Percentiles rank a stretch among this genome's conserved stretches.
These are phyloP conservation scores for Penicillium sp. DNA, from an alignment of 2,329 filamentous ascomycete genomes.

Conservation along the genomic window DNA sequence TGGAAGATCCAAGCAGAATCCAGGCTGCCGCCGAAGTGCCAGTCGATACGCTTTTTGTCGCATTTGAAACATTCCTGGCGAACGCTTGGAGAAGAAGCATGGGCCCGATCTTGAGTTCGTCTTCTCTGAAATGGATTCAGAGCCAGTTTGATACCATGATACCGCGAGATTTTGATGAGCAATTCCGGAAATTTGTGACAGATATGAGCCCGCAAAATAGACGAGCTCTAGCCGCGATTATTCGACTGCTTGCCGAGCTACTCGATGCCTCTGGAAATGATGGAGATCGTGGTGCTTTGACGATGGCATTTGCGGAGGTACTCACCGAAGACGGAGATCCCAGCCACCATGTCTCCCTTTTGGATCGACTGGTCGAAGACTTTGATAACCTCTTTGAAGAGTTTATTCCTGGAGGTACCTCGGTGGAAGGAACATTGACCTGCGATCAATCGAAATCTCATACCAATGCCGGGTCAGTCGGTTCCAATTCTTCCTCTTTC, in stretches of 20 bases:
- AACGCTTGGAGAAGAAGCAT: conserved; percentile 87
- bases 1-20: conserved; percentile 77
- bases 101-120: conserved; percentile 73
- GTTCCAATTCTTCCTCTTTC: conserved; percentile 82
- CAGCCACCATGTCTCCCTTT: conserved; percentile 79
- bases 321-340: conserved; percentile 74
- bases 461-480: conserved; percentile 69
- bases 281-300: conserved; percentile 82
- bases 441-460: conserved; percentile 61
- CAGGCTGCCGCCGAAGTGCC: conserved; percentile 71
- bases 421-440: conserved; percentile 37
- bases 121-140: conserved; percentile 72
- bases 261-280: conserved; percentile 89
- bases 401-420: conserved; percentile 44
- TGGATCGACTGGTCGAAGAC: conserved; percentile 86
- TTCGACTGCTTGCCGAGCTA: conserved; percentile 82
- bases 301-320: conserved; percentile 83
- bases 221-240: conserved; percentile 76
- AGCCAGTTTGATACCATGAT: conserved; percentile 41
- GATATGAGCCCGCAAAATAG: conserved; percentile 59
- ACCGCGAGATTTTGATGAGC: conserved; percentile 52
- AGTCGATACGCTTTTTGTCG: conserved; percentile 81
- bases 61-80: conserved; percentile 89
- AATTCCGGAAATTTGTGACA: conserved; percentile 52
- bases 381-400: conserved; percentile 85